Conservation (phyloP, 257 asterid species). For the Fraxinus excelsior region DNA sequence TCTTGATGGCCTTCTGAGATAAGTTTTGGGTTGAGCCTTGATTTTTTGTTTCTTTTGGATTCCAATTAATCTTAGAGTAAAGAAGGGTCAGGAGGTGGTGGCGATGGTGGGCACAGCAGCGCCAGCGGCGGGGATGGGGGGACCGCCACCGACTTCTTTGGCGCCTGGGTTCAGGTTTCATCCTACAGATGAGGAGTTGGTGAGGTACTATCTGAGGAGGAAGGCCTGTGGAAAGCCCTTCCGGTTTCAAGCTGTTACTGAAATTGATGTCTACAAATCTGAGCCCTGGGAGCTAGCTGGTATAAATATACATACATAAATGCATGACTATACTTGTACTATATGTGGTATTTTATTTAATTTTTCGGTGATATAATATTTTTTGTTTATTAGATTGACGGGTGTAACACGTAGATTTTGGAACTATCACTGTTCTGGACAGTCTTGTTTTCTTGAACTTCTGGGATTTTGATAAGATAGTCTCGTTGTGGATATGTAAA, state of each 20-base stretch:
- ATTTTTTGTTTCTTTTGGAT: not conserved
- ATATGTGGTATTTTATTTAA: not conserved
- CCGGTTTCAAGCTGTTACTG: slow-evolving; percentile 81
- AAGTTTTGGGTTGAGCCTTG: not conserved
- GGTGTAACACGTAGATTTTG: not conserved
- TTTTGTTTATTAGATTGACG: not conserved
- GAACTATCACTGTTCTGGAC: not conserved
- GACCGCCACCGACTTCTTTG: slow-evolving; percentile 3
- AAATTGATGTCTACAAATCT: slow-evolving; percentile 95
- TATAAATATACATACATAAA: slow-evolving; percentile 16
- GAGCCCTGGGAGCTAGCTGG: slow-evolving; percentile 97
- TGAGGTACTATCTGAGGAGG: slow-evolving; percentile 79
- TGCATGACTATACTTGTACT: not conserved
- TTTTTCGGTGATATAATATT: not conserved
- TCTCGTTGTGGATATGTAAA: not conserved
- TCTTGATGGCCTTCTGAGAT: slow-evolving; percentile 2
- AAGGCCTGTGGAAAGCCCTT: slow-evolving; percentile 83
- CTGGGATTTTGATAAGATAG: slow-evolving; percentile 20
- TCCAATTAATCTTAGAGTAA: not conserved
- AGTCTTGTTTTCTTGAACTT: not conserved
- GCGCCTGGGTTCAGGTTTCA: slow-evolving; percentile 5
- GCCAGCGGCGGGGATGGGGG: not conserved
- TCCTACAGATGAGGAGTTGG: slow-evolving; percentile 94
- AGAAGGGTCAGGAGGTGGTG: not conserved
- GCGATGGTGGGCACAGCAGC: slow-evolving; percentile 17